phyloP scores from a whole-genome alignment of 805 yeast species.

The Saccharomycopsis vini region DNA sequence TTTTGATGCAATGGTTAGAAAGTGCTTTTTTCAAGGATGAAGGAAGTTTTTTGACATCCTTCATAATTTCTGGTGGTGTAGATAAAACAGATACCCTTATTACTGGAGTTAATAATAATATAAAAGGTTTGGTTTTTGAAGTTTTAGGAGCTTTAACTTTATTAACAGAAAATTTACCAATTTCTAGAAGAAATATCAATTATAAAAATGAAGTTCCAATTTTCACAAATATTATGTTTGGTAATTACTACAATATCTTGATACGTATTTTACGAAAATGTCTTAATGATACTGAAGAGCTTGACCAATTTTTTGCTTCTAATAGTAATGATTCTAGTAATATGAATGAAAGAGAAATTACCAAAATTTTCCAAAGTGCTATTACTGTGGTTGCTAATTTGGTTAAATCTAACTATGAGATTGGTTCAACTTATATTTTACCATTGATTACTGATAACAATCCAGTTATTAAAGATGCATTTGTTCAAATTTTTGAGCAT shows the following conservation, averaged over 20 bases:
- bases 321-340: too few relatives aligned
- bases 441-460: constrained; percentile 12
- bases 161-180: constrained; percentile 44
- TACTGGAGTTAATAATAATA: background rate
- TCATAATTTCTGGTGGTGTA: background rate
- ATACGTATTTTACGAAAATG: constrained; percentile 29
- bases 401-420: constrained; percentile 15
- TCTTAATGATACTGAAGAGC: constrained; percentile 35
- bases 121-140: constrained; percentile 41
- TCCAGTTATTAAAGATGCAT: constrained; percentile 12
- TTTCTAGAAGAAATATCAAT: constrained; percentile 49
- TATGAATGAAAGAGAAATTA: constrained; percentile 1
- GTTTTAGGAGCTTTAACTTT: constrained; percentile 49
- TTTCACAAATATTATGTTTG: constrained; percentile 53
- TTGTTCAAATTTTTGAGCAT: constrained; percentile 14
- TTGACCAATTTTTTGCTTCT: too few relatives aligned
- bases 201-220: constrained; percentile 43
- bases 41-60: constrained; percentile 1
- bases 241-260: constrained; percentile 60
- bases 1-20: constrained; percentile 29
- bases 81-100: background rate
- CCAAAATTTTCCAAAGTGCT: constrained; percentile 4
- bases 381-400: constrained; percentile 12
- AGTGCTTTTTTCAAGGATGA: constrained; percentile 23
- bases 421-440: constrained; percentile 11